Base-by-base conservation (phyloP, 2,329 filamentous ascomycete genomes). In the Cyclaneusma minus region DNA sequence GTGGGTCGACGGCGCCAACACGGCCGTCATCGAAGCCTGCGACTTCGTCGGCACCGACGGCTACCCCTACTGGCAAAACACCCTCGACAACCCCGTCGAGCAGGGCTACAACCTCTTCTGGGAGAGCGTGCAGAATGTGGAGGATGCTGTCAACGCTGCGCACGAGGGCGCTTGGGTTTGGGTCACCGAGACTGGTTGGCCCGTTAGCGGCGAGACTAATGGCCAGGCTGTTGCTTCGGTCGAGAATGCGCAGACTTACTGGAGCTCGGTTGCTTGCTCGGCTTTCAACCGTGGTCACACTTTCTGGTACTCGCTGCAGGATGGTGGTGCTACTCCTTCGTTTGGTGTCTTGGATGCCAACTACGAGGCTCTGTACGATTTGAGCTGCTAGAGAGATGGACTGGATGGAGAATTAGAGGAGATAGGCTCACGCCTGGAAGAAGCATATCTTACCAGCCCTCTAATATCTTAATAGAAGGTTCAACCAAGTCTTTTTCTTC, bases 131-230 rank as follows among this genome's bases (percentile, higher is more conserved):
- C 12, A 45, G 38, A 18, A 25, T 6, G 40, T 42, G 17, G 40
- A 47, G 23, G 16, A 45, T 43, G 32, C 32, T 3, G 41, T 43
- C 14, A 43, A 50, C 26, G 56, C 48, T 19, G 63, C 58, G 24
- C 58, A 60, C 38, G 45, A 47, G 15, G 58, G 54, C 40, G 66
- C 66, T 54, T 60, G 57, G 34, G 58, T 73, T 40, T 69, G 68
- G 62, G 55, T 72, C 24, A 69, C 66, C 12, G 70, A 77, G 58
- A 73, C 67, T 8, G 71, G 72, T 41, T 78, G 70, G 71, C 72
- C 73, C 26, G 54, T 57, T 25, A 50, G 45, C 18, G 73, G 73
- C 20, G 43, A 54, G 7, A 52, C 54, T 26, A 62, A 60, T 50
- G 67, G 68, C 27, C 38, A 60, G 47, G 71, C 64, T 28, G 57